phyloP scores from a whole-genome alignment of 768 basidiomycete species.

The Serendipita indica region DNA sequence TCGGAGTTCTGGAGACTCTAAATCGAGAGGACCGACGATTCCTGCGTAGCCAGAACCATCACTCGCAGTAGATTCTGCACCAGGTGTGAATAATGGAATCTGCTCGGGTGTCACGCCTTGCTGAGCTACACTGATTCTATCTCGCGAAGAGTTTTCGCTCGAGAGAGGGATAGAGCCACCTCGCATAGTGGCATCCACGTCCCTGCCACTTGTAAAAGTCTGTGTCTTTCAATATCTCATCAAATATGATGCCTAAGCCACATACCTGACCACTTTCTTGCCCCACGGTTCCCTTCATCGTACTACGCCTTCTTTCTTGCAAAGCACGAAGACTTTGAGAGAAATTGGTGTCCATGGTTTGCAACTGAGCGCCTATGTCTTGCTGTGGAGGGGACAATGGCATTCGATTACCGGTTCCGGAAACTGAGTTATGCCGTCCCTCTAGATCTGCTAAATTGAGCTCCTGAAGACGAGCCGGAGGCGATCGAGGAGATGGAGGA shows the following conservation, averaged over 20 bases:
- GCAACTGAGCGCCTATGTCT: neutral
- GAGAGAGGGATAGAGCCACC: too few relatives aligned
- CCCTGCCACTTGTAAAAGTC: too few relatives aligned
- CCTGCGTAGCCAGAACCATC: neutral
- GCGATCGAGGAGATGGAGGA: constrained; percentile 1
- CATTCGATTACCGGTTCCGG: neutral
- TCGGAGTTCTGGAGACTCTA: neutral
- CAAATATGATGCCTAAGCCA: neutral
- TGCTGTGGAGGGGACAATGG: neutral
- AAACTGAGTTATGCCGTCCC: neutral
- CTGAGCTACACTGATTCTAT: neutral
- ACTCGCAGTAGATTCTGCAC: neutral
- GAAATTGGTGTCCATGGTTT: constrained; percentile 1
- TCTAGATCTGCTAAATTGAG: neutral
- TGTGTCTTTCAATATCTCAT: neutral
- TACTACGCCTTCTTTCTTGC: neutral
- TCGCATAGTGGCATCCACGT: too few relatives aligned
- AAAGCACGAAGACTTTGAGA: neutral
- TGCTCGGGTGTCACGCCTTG: neutral
- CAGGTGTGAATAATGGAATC: neutral
- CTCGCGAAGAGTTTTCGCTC: too few relatives aligned
- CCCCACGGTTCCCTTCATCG: neutral
- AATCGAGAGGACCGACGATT: neutral
- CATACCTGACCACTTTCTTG: neutral
- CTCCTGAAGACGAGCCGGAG: constrained; percentile 2